Evolutionary conservation across 2,329 filamentous ascomycete genomes (phyloP).

Genomic region (Elsinoe necatrix): DNA sequence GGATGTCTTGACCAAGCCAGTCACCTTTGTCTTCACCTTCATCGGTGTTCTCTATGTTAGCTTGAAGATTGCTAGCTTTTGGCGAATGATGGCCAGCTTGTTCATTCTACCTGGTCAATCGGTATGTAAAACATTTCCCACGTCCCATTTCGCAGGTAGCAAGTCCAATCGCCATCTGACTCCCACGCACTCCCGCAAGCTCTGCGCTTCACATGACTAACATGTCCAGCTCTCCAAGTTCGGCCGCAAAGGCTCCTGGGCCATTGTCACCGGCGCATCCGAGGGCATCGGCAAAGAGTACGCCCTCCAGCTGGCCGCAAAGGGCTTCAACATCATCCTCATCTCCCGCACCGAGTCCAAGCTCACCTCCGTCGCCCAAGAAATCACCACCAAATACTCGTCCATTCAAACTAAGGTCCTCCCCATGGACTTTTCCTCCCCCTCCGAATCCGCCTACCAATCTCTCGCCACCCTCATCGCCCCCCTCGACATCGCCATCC

Average conservation of each 20-base stretch:
- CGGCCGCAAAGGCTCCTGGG: slow-evolving; percentile 87
- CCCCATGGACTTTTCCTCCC: slow-evolving; percentile 83
- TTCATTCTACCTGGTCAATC: slow-evolving; percentile 42
- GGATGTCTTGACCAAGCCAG: slow-evolving; percentile 26
- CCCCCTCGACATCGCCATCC: slow-evolving; percentile 70
- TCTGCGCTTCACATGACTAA: background rate
- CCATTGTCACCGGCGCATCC: slow-evolving; percentile 86
- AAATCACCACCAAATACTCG: slow-evolving; percentile 64
- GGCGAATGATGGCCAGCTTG: slow-evolving; percentile 40
- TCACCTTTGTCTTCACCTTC: slow-evolving; percentile 28
- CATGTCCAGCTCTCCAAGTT: slow-evolving; percentile 68
- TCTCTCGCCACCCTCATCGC: slow-evolving; percentile 59
- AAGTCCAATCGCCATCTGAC: too few relatives aligned
- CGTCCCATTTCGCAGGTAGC: too few relatives aligned
- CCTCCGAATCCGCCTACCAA: slow-evolving; percentile 72
- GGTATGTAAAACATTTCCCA: slow-evolving; percentile 32
- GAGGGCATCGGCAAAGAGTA: slow-evolving; percentile 97
- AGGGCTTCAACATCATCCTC: slow-evolving; percentile 91
- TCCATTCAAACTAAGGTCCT: slow-evolving; percentile 65
- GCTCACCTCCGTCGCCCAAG: slow-evolving; percentile 64
- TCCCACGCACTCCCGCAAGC: too few relatives aligned
- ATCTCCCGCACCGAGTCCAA: slow-evolving; percentile 94
- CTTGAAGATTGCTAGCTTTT: slow-evolving; percentile 37
- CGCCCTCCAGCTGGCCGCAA: slow-evolving; percentile 76
- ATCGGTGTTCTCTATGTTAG: slow-evolving; percentile 33